Base-by-base conservation (phyloP, 202 grass and related monocot genomes). In the Carex sylvatica region DNA sequence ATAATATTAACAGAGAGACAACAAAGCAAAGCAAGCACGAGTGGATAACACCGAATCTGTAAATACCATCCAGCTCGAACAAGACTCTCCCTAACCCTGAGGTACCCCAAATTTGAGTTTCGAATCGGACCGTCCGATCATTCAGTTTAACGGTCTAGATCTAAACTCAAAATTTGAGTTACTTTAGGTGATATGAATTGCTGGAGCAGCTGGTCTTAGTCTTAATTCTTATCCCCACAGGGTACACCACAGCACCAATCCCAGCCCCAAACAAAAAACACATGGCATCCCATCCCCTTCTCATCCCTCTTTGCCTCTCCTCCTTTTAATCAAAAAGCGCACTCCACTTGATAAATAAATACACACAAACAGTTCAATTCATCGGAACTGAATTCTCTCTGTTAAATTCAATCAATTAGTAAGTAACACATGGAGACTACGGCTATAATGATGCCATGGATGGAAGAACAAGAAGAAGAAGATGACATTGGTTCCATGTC, bases 401-500 rank as follows among this genome's bases (percentile, higher is more conserved):
- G 11, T 54, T 31, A 2, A 19, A 40, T 68, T 31, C 4, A 19
- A 40, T 68, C 38, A 20, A 5, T 18, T 20, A 19, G 2, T 71
- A 54, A 65, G 2, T 71, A 54, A 65, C 79, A 11, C 53, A 91
- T 92, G 90, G 87, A 89, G 56, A 72, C 2, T 49, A 49, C 54
- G 0, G 82, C 75, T 75, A 30, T 84, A n/a, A 4, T 83, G 56
- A 83, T 86, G 73, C 49, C 52, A 62, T 55, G 53, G 83, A 33
- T 74, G 80, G 78, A 81, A 81, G 88, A 83, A 4, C 85, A 90
- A 7, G 67, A 83, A 4, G 87, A 90, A 7, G 67, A 93, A 4
- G 88, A 94, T 36, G 87, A 93, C 31, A 82, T 93, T 19, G 90
- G 87, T 0, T 94, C 85, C 70, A 47, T 86, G 79, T 93, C 91